phyloP scores from a whole-genome alignment of 192 early-diverging fungal genomes.

The Gamsiella multidivaricata region DNA sequence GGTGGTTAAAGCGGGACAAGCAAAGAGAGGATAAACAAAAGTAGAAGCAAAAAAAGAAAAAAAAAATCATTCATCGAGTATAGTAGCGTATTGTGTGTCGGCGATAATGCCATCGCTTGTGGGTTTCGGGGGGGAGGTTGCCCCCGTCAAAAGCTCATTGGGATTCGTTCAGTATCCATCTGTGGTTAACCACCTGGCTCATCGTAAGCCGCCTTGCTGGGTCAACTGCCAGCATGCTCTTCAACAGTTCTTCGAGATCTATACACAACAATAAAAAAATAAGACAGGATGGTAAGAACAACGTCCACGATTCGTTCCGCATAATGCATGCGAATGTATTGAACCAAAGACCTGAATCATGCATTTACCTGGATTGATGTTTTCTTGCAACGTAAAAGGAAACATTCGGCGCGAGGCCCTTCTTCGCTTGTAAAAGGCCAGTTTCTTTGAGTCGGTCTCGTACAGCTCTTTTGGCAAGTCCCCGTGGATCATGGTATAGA shows the following conservation, averaged over 20 bases:
- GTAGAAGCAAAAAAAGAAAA: background rate
- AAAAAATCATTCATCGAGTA: too few species aligned
- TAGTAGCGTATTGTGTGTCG: too few species aligned
- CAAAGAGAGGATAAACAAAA: background rate
- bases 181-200: slow-evolving; percentile 37
- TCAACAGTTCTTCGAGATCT: slow-evolving; percentile 38
- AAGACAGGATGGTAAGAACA: background rate
- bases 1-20: background rate
- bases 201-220: slow-evolving; percentile 33
- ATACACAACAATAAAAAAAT: slow-evolving; percentile 1
- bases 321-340: too few species aligned
- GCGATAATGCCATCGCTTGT: too few species aligned
- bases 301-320: too few species aligned
- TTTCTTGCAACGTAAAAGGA: slow-evolving; percentile 33
- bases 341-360: too few species aligned
- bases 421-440: slow-evolving; percentile 33
- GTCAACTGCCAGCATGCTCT: slow-evolving; percentile 45
- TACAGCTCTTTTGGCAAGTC: slow-evolving; percentile 39
- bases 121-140: too few species aligned
- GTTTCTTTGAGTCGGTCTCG: slow-evolving; percentile 28
- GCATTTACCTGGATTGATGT: slow-evolving; percentile 31
- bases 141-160: background rate
- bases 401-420: slow-evolving; percentile 26
- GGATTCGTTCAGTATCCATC: slow-evolving; percentile 22
- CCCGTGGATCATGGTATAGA: slow-evolving; percentile 42